These are phyloP conservation scores for Phytophthora citrophthora DNA, from an alignment of 352 stramenopile genomes.

Conservation along the genomic window DNA sequence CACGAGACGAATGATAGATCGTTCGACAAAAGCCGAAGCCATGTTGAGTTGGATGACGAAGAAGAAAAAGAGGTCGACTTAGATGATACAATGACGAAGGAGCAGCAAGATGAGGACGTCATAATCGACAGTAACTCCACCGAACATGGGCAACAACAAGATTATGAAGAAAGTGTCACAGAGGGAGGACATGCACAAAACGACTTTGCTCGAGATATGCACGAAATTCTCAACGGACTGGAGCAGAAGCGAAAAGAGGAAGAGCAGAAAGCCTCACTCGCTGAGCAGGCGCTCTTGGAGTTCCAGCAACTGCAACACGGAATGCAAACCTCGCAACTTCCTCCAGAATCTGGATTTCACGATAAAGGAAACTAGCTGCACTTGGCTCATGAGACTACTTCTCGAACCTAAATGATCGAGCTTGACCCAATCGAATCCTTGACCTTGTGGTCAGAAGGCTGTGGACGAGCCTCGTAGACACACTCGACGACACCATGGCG, in stretches of 20 bases:
- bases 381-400: conserved; percentile 8
- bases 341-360: conserved; percentile 25
- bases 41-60: conserved; percentile 34
- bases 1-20: conserved; percentile 1
- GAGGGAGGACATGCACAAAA: conserved; percentile 13
- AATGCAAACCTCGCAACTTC: conserved; percentile 33
- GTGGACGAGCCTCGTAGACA: conserved; percentile 83
- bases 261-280: conserved; percentile 59
- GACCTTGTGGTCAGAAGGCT: conserved; percentile 83
- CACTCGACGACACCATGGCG: conserved; percentile 85
- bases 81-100: conserved; percentile 7
- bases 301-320: conserved; percentile 61
- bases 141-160: conserved; percentile 4
- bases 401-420: conserved; percentile 53
- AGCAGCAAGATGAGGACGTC: neutral
- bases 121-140: conserved; percentile 1
- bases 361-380: conserved; percentile 1
- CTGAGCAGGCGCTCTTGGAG: conserved; percentile 55
- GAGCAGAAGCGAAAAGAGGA: conserved; percentile 65
- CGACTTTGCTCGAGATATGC: conserved; percentile 62
- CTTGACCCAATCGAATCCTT: conserved; percentile 52
- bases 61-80: conserved; percentile 40
- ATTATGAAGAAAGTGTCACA: conserved; percentile 9
- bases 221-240: conserved; percentile 64
- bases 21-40: conserved; percentile 9